These are phyloP conservation scores for Fistulifera pelliculosa DNA, from an alignment of 108 stramenopile genomes.

Conservation along the genomic window DNA sequence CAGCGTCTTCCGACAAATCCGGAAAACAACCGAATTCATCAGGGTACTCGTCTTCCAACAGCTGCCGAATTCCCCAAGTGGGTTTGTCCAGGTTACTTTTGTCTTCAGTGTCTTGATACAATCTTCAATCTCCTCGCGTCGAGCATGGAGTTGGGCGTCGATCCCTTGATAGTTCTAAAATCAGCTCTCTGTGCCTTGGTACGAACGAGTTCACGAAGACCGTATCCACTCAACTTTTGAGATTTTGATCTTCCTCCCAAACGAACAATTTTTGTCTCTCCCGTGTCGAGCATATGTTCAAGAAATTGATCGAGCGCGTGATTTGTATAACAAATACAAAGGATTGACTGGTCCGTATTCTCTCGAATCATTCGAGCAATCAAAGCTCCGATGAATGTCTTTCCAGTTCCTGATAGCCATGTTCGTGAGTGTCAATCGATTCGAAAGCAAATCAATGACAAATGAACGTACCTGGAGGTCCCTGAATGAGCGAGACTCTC, in stretches of 20 bases:
- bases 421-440: not conserved
- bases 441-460: too few species aligned
- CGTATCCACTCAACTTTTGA: conserved; percentile 21
- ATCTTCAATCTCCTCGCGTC: conserved; percentile 17
- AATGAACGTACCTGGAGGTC: conserved; percentile 33
- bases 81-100: conserved; percentile 18
- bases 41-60: conserved; percentile 7
- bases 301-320: conserved; percentile 81
- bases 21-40: conserved; percentile 7
- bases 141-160: conserved; percentile 21
- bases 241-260: conserved; percentile 58
- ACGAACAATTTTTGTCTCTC: conserved; percentile 43
- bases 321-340: conserved; percentile 67
- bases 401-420: conserved; percentile 15
- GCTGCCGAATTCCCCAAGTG: conserved; percentile 12
- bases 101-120: conserved; percentile 12
- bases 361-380: conserved; percentile 32
- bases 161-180: conserved; percentile 20
- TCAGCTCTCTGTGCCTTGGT: conserved; percentile 8
- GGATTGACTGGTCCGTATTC: conserved; percentile 39
- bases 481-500: conserved; percentile 35
- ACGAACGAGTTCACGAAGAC: conserved; percentile 19
- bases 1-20: conserved; percentile 9
- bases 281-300: conserved; percentile 42
- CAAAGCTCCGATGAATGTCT: conserved; percentile 35